These are phyloP conservation scores for Vaccinium darrowii DNA, from an alignment of 148 eudicot species.

Conservation along the genomic window DNA sequence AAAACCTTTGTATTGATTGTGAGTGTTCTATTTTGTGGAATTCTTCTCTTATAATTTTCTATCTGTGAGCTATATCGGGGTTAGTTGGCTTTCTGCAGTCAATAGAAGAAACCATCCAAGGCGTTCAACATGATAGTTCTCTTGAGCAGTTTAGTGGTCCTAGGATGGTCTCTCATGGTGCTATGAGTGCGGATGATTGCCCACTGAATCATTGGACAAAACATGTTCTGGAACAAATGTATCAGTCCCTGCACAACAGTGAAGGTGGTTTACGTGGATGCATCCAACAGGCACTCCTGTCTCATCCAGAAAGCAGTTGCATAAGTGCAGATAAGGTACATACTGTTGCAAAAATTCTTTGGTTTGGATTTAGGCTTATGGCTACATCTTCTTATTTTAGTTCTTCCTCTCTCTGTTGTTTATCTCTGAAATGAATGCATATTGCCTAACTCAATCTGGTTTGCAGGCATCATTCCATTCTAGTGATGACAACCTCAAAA, in stretches of 20 bases:
- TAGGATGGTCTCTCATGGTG: slow-evolving; percentile 34
- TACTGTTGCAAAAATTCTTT: slow-evolving; percentile 3
- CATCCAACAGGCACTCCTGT: slow-evolving; percentile 36
- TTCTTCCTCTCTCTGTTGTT: background rate
- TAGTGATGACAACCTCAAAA: slow-evolving; percentile 30
- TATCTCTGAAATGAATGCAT: background rate
- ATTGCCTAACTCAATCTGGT: background rate
- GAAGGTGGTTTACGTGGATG: slow-evolving; percentile 46
- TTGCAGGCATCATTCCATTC: slow-evolving; percentile 38
- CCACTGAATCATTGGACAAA: slow-evolving; percentile 46
- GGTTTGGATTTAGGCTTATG: background rate
- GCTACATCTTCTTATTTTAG: background rate
- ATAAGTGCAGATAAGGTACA: slow-evolving; percentile 37
- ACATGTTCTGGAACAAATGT: slow-evolving; percentile 39
- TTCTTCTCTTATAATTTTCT: background rate
- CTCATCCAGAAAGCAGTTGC: slow-evolving; percentile 23
- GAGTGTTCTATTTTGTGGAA: background rate
- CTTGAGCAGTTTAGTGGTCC: slow-evolving; percentile 36
- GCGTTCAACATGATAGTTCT: slow-evolving; percentile 24
- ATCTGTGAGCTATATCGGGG: background rate
- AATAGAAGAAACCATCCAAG: slow-evolving; percentile 24
- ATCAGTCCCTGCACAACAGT: slow-evolving; percentile 39
- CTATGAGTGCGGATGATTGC: slow-evolving; percentile 39
- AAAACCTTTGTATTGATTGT: background rate
- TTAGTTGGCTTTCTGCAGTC: slow-evolving; percentile 28